Conservation (phyloP, 352 stramenopile species). For the Globisporangium parvum region DNA sequence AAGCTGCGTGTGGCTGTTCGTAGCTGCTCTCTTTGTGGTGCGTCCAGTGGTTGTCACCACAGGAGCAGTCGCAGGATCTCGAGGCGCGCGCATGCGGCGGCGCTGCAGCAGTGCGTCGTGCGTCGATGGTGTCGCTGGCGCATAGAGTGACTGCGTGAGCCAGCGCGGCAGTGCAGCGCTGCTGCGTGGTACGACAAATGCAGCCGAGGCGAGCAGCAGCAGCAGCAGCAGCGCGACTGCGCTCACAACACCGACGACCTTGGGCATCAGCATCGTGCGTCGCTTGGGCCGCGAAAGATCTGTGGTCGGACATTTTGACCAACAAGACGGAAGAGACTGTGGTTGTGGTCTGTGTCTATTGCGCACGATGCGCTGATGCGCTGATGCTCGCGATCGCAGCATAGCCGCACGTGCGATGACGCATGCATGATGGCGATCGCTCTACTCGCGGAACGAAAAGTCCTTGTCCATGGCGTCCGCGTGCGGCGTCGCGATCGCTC, state of each 20-base stretch:
- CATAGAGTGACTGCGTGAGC: not conserved
- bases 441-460: constrained; percentile 69
- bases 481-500: constrained; percentile 68
- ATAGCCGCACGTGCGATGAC: not conserved
- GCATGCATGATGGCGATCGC: not conserved
- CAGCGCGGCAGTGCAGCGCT: not conserved
- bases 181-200: not conserved
- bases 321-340: no score
- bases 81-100: not conserved
- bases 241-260: not conserved
- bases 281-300: not conserved
- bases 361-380: no score
- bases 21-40: not conserved
- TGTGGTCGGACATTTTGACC: not conserved
- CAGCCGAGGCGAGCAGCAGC: not conserved
- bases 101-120: not conserved
- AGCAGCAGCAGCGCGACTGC: not conserved
- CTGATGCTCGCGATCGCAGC: not conserved
- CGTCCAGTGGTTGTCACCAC: no score
- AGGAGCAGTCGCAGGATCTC: no score
- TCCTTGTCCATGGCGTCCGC: constrained; percentile 69
- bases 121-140: not conserved
- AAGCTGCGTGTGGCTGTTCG: not conserved
- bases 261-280: not conserved
- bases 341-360: not conserved